Percentiles rank a stretch among this genome's conserved stretches.
Conservation (phyloP, 1,139 yeast species). For the Kodamaea plutei region DNA sequence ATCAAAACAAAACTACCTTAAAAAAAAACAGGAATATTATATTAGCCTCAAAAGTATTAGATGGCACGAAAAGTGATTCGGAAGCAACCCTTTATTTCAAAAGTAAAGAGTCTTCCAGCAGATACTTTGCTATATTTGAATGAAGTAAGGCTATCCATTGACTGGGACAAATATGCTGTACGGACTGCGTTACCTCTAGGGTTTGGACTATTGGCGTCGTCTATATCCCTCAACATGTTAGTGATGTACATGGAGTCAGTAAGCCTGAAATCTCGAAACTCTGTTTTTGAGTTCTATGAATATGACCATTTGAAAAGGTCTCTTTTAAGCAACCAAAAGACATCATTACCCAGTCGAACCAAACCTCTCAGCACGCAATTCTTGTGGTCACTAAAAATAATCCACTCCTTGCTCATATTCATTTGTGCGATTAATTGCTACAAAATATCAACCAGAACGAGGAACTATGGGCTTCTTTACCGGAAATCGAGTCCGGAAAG, state of each 20-base stretch:
- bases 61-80: conserved; percentile 6
- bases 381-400: conserved; percentile 19
- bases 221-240: too few relatives aligned
- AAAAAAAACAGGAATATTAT: too few relatives aligned
- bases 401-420: conserved; percentile 15
- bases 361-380: too few relatives aligned
- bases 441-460: conserved; percentile 26
- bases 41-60: too few relatives aligned
- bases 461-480: conserved; percentile 40
- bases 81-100: conserved; percentile 31
- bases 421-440: conserved; percentile 28
- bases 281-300: conserved; percentile 26
- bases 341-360: too few relatives aligned
- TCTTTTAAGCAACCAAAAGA: conserved; percentile 8
- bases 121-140: conserved; percentile 51
- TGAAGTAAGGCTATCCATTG: conserved; percentile 52
- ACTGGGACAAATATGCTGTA: conserved; percentile 58
- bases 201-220: too few relatives aligned
- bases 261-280: conserved; percentile 19
- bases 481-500: conserved; percentile 32
- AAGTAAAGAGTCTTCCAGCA: conserved; percentile 49
- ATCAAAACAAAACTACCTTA: too few relatives aligned
- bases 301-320: conserved; percentile 30
- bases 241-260: too few relatives aligned
- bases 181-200: conserved; percentile 48